A percentile compares a stretch with the other conserved stretches of the same genome.
Evolutionary conservation across 371 early-diverging fungal genomes (phyloP).

Genomic region (Lichtheimia hyalospora): DNA sequence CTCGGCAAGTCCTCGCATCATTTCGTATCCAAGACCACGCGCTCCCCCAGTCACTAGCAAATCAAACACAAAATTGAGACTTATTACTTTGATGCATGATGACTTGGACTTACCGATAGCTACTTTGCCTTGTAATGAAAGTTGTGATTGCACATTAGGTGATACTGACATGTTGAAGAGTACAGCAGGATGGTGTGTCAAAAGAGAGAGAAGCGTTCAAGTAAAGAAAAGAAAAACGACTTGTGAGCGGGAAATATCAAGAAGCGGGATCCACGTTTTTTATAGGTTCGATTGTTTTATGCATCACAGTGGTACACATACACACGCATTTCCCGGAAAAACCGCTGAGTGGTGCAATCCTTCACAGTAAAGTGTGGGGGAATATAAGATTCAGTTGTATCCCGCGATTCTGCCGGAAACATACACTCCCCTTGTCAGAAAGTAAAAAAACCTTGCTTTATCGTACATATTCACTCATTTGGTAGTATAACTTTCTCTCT

Average conservation of each 20-base stretch:
- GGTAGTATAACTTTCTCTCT: no score
- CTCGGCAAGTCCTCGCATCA: slow-evolving; percentile 44
- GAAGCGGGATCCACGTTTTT: no score
- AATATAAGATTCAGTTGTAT: background rate
- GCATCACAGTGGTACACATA: no score
- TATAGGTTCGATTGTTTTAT: no score
- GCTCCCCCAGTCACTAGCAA: slow-evolving; percentile 45
- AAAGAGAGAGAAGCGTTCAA: background rate
- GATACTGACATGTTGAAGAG: background rate
- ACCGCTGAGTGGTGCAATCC: slow-evolving; percentile 14
- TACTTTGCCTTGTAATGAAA: slow-evolving; percentile 37
- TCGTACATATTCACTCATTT: no score
- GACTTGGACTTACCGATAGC: slow-evolving; percentile 29
- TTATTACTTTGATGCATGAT: background rate
- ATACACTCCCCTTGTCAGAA: no score
- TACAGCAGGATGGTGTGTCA: no score
- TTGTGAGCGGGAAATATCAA: no score
- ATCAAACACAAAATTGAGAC: background rate
- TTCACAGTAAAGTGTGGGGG: background rate
- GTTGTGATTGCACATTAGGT: slow-evolving; percentile 21
- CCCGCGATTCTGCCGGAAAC: background rate
- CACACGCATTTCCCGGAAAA: slow-evolving; percentile 11
- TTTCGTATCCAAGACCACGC: slow-evolving; percentile 44
- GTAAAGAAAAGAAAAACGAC: background rate
- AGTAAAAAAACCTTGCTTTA: no score